Base-by-base conservation (phyloP, 805 yeast species). In the Metschnikowia borealis region DNA sequence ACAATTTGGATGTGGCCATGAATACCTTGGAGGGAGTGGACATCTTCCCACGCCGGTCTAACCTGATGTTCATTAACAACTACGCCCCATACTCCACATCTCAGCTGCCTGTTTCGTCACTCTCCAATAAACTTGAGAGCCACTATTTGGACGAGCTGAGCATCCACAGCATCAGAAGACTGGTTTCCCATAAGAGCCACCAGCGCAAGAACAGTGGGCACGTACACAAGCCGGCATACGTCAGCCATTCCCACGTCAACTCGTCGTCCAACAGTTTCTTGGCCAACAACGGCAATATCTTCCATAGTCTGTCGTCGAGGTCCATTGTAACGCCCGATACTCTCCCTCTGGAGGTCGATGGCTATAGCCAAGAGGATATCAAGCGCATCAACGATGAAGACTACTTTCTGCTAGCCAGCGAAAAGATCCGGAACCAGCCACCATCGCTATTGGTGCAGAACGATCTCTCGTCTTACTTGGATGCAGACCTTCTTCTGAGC, bases 81-180 rank as follows among this genome's bases (percentile, higher is more conserved):
- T 38, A 46, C 47, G 39, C 32, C 21, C 38, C 42, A 33, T 43
- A 23, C 36, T 42, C 38, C 54, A 50, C 41, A 44, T 53, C 50
- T 54, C 65, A 38, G 54, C 59, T 45, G 59, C 55, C 52, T 17
- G 44, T 55, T 7, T 43, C 54, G 18, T 67, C 73, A 2, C 51
- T 69, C 17, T 60, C 70, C 1, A 56, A 61, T 38, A 62, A 59
- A 37, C 55, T 67, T 45, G 73, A 70, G 44, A 56, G 49, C 26
- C 71, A 65, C 32, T 61, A 54, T 3, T 51, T 68, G 33, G 58
- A 51, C 13, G 52, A 51, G 33, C 26, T 17, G 35, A 39, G 49
- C n/a, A 20, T 35, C 23, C 15, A 39, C 32, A 34, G 32, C 32
- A n/a, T 40, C 23, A 44, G 50, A 11, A 49, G 48, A 2, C 56